Conservation (phyloP, 129 eudicot species). For the Ambrosia artemisiifolia region DNA sequence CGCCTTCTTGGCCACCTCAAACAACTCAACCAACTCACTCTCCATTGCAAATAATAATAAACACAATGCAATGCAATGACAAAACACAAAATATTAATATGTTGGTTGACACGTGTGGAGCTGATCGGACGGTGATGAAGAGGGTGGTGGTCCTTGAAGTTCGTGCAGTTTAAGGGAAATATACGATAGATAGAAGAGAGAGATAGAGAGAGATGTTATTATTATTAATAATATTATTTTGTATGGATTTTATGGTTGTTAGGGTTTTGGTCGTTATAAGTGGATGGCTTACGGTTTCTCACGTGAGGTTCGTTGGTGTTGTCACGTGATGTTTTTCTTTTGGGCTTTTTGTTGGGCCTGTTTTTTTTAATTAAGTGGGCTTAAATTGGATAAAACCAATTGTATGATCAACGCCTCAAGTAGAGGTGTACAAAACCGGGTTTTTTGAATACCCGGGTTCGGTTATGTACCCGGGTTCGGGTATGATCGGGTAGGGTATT, state of each 20-base stretch:
- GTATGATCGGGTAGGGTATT: too few relatives aligned
- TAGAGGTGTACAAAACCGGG: too few relatives aligned
- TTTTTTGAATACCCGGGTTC: too few relatives aligned
- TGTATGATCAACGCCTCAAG: too few relatives aligned
- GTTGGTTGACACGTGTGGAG: slow-evolving; percentile 24
- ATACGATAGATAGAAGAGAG: slow-evolving; percentile 9
- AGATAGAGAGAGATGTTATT: neutral
- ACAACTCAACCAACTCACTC: slow-evolving; percentile 66
- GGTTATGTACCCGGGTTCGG: too few relatives aligned
- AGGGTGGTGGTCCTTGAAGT: slow-evolving; percentile 20
- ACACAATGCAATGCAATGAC: neutral
- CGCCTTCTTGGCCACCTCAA: slow-evolving; percentile 71
- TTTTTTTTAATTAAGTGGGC: slow-evolving; percentile 11
- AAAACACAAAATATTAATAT: neutral
- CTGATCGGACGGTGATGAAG: slow-evolving; percentile 31
- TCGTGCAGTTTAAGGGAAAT: slow-evolving; percentile 11
- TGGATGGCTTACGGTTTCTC: slow-evolving; percentile 10
- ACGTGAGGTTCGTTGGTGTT: slow-evolving; percentile 20
- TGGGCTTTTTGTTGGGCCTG: too few relatives aligned
- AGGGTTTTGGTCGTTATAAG: slow-evolving; percentile 30
- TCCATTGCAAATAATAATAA: slow-evolving; percentile 45
- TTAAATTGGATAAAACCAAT: too few relatives aligned
- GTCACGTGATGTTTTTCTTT: slow-evolving; percentile 18
- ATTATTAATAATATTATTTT: too few relatives aligned
- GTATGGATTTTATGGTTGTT: too few relatives aligned